Percentiles rank a stretch among this genome's conserved stretches.
Conservation (phyloP, 1,284 basidiomycete species). For the Thecaphora thlaspeos region DNA sequence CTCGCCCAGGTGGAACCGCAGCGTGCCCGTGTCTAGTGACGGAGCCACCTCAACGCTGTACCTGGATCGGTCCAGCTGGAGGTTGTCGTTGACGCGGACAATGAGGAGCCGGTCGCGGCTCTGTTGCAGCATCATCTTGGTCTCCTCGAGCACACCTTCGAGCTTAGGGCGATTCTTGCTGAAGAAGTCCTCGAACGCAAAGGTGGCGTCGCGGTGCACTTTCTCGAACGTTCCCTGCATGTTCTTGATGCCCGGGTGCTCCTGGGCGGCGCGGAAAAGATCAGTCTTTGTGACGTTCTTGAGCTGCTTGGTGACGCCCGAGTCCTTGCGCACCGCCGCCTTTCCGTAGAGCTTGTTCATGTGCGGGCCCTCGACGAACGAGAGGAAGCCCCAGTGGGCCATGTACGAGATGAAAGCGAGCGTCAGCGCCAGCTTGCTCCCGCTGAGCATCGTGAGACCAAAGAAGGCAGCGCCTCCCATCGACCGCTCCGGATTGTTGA, state of each 20-base stretch:
- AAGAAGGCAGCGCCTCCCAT: conserved; percentile 95
- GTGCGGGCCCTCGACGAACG: conserved; percentile 69
- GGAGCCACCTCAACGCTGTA: conserved; percentile 21
- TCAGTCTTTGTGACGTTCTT: conserved; percentile 68
- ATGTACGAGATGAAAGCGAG: conserved; percentile 83
- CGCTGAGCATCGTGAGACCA: conserved; percentile 84
- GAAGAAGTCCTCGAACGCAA: conserved; percentile 86
- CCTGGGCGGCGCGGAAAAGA: conserved; percentile 37
- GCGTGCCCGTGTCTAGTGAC: neutral
- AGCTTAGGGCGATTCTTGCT: conserved; percentile 62
- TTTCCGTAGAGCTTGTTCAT: conserved; percentile 95
- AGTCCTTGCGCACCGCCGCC: conserved; percentile 79
- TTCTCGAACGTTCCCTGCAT: conserved; percentile 91
- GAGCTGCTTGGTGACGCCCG: conserved; percentile 93
- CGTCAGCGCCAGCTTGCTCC: conserved; percentile 77
- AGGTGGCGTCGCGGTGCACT: conserved; percentile 86
- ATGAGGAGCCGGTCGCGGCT: conserved; percentile 69
- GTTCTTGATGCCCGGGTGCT: conserved; percentile 68
- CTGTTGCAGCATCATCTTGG: conserved; percentile 84
- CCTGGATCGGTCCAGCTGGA: conserved; percentile 35
- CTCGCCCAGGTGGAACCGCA: conserved; percentile 82
- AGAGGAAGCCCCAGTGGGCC: conserved; percentile 59
- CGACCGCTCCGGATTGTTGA: conserved; percentile 86
- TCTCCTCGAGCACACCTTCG: conserved; percentile 71
- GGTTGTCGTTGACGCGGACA: conserved; percentile 40